A percentile compares a stretch with the other conserved stretches of the same genome.
Evolutionary conservation across 1,284 basidiomycete genomes (phyloP).

Genomic region (Phlebopus sp.): DNA sequence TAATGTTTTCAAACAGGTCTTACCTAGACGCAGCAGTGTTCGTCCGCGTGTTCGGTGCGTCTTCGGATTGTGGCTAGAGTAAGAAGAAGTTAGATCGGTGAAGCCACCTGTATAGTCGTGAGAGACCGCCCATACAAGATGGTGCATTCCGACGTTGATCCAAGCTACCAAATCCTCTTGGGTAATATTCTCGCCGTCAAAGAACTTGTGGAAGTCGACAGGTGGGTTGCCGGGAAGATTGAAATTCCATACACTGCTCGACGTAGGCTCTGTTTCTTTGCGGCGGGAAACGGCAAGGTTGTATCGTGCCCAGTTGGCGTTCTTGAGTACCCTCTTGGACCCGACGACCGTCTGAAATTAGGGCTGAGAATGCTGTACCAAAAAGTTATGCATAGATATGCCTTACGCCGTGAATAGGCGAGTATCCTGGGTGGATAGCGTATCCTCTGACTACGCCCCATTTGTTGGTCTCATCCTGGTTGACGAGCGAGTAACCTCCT

Average conservation of each 20-base stretch:
- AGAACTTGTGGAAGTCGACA: conserved; percentile 63
- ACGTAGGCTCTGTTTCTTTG: conserved; percentile 59
- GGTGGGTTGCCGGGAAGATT: conserved; percentile 56
- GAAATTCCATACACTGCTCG: conserved; percentile 59
- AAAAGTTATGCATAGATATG: conserved; percentile 6
- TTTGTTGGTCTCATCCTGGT: conserved; percentile 51
- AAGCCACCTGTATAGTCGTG: background rate
- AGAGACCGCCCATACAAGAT: conserved; percentile 37
- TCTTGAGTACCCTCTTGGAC: conserved; percentile 55
- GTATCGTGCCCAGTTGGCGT: conserved; percentile 64
- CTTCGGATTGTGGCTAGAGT: conserved; percentile 53
- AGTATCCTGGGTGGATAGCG: conserved; percentile 53
- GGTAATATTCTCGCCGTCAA: conserved; percentile 58
- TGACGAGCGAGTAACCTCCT: conserved; percentile 57
- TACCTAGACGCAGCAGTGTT: conserved; percentile 57
- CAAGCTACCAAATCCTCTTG: conserved; percentile 64
- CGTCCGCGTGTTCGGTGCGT: conserved; percentile 59
- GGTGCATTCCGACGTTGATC: conserved; percentile 65
- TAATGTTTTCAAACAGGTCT: conserved; percentile 4
- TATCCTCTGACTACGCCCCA: conserved; percentile 60
- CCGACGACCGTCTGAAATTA: conserved; percentile 50
- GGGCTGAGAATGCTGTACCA: conserved; percentile 11
- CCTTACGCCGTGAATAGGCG: conserved; percentile 48
- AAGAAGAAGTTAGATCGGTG: background rate
- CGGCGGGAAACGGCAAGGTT: conserved; percentile 56